These are phyloP conservation scores for Apiotrichum sp. DNA, from an alignment of 1,284 basidiomycete species.

Conservation along the genomic window DNA sequence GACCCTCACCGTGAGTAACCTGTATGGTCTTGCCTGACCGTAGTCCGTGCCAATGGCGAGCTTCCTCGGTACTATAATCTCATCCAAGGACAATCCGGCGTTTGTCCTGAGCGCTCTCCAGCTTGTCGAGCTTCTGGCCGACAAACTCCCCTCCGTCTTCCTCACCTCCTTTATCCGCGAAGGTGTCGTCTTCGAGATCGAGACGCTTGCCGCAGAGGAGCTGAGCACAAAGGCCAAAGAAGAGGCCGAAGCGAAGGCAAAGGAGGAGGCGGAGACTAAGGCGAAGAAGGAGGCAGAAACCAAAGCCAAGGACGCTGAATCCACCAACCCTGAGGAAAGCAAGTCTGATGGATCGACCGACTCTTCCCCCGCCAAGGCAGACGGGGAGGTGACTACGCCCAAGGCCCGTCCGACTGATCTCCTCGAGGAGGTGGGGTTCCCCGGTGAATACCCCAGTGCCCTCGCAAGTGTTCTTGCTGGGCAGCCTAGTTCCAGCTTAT, in stretches of 20 bases:
- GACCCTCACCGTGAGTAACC: slow-evolving; percentile 60
- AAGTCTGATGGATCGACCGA: too few relatives aligned
- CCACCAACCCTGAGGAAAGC: too few relatives aligned
- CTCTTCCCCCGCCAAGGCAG: too few relatives aligned
- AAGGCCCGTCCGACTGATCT: neutral
- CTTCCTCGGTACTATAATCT: slow-evolving; percentile 85
- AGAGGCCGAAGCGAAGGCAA: slow-evolving; percentile 15
- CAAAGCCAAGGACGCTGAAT: too few relatives aligned
- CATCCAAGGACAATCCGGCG: slow-evolving; percentile 77
- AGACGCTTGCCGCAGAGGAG: slow-evolving; percentile 60
- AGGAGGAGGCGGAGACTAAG: slow-evolving; percentile 15
- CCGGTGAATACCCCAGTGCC: too few relatives aligned
- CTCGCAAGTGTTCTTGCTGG: too few relatives aligned
- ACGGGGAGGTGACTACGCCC: neutral
- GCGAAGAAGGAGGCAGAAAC: slow-evolving; percentile 1
- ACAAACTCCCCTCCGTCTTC: slow-evolving; percentile 74
- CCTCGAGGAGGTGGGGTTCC: slow-evolving; percentile 17
- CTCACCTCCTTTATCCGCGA: slow-evolving; percentile 81
- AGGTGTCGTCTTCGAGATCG: slow-evolving; percentile 89
- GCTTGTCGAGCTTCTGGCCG: slow-evolving; percentile 78
- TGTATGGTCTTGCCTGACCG: neutral
- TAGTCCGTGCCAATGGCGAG: slow-evolving; percentile 84
- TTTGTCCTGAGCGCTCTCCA: slow-evolving; percentile 82
- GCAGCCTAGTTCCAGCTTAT: slow-evolving; percentile 31
- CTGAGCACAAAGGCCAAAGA: slow-evolving; percentile 47